Evolutionary conservation across 768 basidiomycete genomes (phyloP).

Genomic region (Termitomyces heimii): DNA sequence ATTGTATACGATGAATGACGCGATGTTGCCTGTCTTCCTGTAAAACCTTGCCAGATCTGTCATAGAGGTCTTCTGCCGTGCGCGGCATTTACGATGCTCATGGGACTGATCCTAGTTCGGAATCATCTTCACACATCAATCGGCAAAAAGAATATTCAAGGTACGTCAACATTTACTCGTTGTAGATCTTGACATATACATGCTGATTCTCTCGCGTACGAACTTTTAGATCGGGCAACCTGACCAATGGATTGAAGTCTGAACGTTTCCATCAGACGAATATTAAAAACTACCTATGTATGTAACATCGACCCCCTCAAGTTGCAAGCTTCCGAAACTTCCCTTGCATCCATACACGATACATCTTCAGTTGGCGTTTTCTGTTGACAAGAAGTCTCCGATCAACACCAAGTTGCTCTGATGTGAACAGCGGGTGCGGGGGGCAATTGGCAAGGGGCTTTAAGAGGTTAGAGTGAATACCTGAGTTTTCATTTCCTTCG

Average conservation of each 20-base stretch:
- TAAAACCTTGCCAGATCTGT: neutral
- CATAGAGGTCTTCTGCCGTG: no score
- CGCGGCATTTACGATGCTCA: neutral
- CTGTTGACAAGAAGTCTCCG: conserved; percentile 87
- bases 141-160: neutral
- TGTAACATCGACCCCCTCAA: neutral
- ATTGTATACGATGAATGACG: neutral
- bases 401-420: conserved; percentile 86
- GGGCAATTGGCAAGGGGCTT: conserved; percentile 24
- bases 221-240: neutral
- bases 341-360: conserved; percentile 91
- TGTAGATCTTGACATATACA: neutral
- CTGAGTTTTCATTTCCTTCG: neutral
- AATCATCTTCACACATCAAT: neutral
- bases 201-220: neutral
- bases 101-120: neutral
- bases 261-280: neutral
- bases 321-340: conserved; percentile 55
- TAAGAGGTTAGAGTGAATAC: conserved; percentile 36
- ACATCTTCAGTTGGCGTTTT: conserved; percentile 95
- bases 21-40: neutral
- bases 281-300: no score
- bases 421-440: conserved; percentile 63
- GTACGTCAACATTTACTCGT: neutral
- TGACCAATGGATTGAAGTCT: neutral